Evolutionary conservation across 1,284 basidiomycete genomes (phyloP), one percentile per base, ranked within the genome.

Genomic region (Paramarasmius palmivorus): DNA sequence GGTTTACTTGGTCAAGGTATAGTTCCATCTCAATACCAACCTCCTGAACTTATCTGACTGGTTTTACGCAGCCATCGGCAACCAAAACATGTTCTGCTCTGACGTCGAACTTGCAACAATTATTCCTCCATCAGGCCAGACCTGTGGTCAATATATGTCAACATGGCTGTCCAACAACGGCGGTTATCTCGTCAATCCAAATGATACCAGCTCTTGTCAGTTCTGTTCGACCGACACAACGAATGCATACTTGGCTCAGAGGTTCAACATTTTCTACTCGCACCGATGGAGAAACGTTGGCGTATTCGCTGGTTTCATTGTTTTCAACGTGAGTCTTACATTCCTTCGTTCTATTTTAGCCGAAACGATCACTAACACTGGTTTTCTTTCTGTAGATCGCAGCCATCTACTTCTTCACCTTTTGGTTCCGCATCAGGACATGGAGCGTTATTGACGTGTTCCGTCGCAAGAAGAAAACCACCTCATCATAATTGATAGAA

Each of bases 111-210:
- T 77, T 49, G 75, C 78, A 44, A 65, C 61, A 8, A 65, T 87
- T 55, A 67, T 74, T 14, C 83, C 89, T 0, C 88, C 87, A 0
- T 59, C 68, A 2, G 86, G 83, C 0, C 72, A 81, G 62, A 86
- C 79, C 0, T 93, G 90, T 63, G 63, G 60, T 0, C 61, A 79
- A 35, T 92, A 81, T 63, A 74, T 89, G 58, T 62, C 70, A 17
- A 59, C 65, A 0, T 91, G 76, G 65, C 82, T 88, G 5, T 63
- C 70, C 0, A 59, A 59, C 15, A 73, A 75, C 35, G 83, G 82
- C 0, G 90, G 88, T 1, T 92, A 92, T 68, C 63, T 93, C 38
- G 67, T 73, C 37, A 83, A 92, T 67, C 74, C 82, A 0, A 63
- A 76, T 25, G 83, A 82, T 3, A 80, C 78, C 0, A 57, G 68